These are phyloP conservation scores for Aspergillus phoenicis DNA, from an alignment of 2,329 filamentous ascomycete species.

Conservation along the genomic window DNA sequence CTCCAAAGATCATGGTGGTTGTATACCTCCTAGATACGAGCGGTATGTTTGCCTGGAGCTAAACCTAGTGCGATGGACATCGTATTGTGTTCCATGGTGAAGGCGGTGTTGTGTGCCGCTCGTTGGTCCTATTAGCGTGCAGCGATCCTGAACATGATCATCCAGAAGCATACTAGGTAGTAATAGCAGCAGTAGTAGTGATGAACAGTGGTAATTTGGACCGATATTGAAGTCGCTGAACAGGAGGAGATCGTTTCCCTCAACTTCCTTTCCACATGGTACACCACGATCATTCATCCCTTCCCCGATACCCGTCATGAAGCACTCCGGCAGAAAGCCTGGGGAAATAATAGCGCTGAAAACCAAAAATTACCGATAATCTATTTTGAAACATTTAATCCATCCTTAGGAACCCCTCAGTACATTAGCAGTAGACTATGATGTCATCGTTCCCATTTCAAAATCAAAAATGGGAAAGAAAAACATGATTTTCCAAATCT, in stretches of 20 bases:
- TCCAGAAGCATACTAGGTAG: neutral
- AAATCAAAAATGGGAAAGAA: neutral
- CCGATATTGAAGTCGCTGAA: neutral
- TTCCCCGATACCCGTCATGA: constrained; percentile 18
- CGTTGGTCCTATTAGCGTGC: constrained; percentile 20
- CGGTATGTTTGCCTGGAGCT: neutral
- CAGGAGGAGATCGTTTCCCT: constrained; percentile 15
- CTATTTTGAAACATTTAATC: neutral
- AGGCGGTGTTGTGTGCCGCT: constrained; percentile 22
- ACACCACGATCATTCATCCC: constrained; percentile 17
- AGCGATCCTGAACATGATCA: constrained; percentile 15
- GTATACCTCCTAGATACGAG: neutral
- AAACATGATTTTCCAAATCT: constrained; percentile 4
- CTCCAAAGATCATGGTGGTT: too few relatives aligned
- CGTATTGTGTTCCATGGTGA: neutral
- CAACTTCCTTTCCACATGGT: constrained; percentile 24
- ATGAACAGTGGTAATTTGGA: neutral
- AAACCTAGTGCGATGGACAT: neutral
- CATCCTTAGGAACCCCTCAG: neutral
- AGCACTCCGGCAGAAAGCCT: too few relatives aligned
- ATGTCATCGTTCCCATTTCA: constrained; percentile 16
- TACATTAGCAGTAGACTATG: constrained; percentile 8
- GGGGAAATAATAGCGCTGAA: too few relatives aligned
- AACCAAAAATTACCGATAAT: neutral
- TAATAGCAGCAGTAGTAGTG: neutral